These are phyloP conservation scores for Pseudovirgaria hyperparasitica DNA, from an alignment of 2,329 filamentous ascomycete genomes.

Conservation along the genomic window DNA sequence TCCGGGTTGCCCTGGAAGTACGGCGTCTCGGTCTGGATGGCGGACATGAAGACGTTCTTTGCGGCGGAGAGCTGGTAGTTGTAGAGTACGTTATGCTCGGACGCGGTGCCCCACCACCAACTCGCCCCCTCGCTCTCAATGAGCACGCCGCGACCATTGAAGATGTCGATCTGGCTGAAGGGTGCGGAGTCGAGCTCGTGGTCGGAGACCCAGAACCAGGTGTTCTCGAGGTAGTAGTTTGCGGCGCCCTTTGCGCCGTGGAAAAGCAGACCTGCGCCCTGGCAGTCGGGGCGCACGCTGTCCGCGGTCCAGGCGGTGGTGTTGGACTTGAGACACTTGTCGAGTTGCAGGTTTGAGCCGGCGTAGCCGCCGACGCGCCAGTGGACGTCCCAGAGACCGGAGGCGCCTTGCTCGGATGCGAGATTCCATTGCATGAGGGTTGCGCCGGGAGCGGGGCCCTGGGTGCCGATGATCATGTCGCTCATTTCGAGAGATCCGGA, in stretches of 20 bases:
- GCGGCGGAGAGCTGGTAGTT: slow-evolving; percentile 54
- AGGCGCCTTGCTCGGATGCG: slow-evolving; percentile 51
- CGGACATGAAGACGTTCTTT: slow-evolving; percentile 48
- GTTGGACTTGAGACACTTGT: slow-evolving; percentile 68
- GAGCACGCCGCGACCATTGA: slow-evolving; percentile 72
- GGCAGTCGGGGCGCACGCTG: slow-evolving; percentile 47
- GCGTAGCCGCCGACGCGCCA: slow-evolving; percentile 80
- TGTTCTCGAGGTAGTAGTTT: slow-evolving; percentile 74
- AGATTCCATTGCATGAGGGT: slow-evolving; percentile 91
- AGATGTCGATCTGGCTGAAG: slow-evolving; percentile 68
- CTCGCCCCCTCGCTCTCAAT: slow-evolving; percentile 65
- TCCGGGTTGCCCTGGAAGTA: slow-evolving; percentile 58
- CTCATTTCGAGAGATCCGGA: slow-evolving; percentile 73
- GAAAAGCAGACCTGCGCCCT: slow-evolving; percentile 56
- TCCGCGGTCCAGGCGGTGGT: slow-evolving; percentile 48
- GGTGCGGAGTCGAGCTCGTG: slow-evolving; percentile 71
- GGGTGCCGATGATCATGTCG: slow-evolving; percentile 75
- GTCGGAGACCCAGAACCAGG: slow-evolving; percentile 82
- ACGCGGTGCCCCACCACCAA: slow-evolving; percentile 59
- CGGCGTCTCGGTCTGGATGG: slow-evolving; percentile 57
- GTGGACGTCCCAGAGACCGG: slow-evolving; percentile 91
- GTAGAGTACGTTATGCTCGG: slow-evolving; percentile 57
- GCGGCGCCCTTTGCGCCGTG: slow-evolving; percentile 42
- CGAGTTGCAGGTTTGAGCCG: slow-evolving; percentile 69
- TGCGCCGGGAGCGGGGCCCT: slow-evolving; percentile 71